Conservation (phyloP, 2,329 filamentous ascomycete genomes). For the Venturia nashicola region DNA sequence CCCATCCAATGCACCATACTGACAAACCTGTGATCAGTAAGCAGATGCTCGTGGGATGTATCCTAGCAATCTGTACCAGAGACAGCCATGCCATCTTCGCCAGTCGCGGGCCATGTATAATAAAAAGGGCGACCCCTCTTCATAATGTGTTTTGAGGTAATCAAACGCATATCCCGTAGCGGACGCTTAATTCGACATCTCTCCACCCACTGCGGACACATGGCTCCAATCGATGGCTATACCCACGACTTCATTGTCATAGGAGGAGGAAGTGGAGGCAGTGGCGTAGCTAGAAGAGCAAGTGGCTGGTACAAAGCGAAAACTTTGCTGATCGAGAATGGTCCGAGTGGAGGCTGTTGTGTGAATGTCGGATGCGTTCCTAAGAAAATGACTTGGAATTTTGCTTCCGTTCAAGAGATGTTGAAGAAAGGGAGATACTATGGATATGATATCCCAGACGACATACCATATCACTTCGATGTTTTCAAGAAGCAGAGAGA, state of each 20-base stretch:
- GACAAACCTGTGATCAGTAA: neutral
- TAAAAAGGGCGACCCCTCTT: neutral
- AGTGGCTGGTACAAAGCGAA: constrained; percentile 40
- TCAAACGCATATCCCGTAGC: neutral
- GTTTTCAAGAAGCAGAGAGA: constrained; percentile 37
- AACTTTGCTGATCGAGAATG: constrained; percentile 38
- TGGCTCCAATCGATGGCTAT: constrained; percentile 32
- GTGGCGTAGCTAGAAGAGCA: constrained; percentile 36
- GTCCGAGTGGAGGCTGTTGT: constrained; percentile 35
- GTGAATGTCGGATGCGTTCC: constrained; percentile 43
- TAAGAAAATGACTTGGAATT: constrained; percentile 43
- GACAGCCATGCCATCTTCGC: neutral
- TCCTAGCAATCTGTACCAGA: neutral
- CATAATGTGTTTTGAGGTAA: neutral
- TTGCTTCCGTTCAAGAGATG: constrained; percentile 36
- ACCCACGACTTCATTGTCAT: constrained; percentile 44
- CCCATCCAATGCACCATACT: neutral
- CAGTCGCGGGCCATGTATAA: neutral
- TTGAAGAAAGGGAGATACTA: constrained; percentile 33
- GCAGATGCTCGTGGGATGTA: neutral
- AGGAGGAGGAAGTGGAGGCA: constrained; percentile 41
- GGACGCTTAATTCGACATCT: neutral
- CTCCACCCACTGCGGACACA: constrained; percentile 21
- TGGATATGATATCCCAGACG: constrained; percentile 33
- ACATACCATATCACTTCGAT: constrained; percentile 31